Evolutionary conservation across 441 rosid species (phyloP), one percentile per base, ranked within the genome.

Genomic region (Brassica balearica): DNA sequence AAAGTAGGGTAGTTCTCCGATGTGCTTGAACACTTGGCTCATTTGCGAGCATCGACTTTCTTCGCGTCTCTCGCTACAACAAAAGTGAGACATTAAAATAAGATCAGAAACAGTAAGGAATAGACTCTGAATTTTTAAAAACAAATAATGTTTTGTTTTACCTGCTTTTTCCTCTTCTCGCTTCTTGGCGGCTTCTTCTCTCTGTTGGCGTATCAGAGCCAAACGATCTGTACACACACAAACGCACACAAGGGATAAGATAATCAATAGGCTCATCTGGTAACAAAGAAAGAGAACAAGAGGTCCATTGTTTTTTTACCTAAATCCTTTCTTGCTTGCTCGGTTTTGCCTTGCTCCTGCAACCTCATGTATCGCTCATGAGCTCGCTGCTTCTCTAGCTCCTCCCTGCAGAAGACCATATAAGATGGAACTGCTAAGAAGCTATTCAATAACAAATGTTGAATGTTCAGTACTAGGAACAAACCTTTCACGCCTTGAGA

Each of bases 401-500:
- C 99, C 85, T 96, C 98, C 80, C 99, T 96, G 80, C 64, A 53
- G 12, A 55, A 66, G 34, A 71, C 29, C 7, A 68, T 5, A 34
- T 55, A 0, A 11, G 12, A 76, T 73, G 20, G 19, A 34, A 75
- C 48, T 64, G 58, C 14, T 55, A 51, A 68, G 48, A 38, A 73
- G 17, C 32, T 77, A 32, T 65, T 29, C 56, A 2, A 17, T 5
- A 53, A 36, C 27, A 32, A 38, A 6, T 22, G 65, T 15, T 48
- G 65, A 63, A 58, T 55, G 8, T 75, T 46, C 8, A 4, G 59
- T 34, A 65, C 34, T 34, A 32, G 62, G n/a, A 59, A 83, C 85
- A 71, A 72, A 96, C 99, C 98, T 96, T 85, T 96, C 99, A 64
- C 97, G 97, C 92, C 97, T 91, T 7, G 99, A 94, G 75, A 96